phyloP scores from a whole-genome alignment of 768 basidiomycete genomes.

The Lyophyllum decastes region DNA sequence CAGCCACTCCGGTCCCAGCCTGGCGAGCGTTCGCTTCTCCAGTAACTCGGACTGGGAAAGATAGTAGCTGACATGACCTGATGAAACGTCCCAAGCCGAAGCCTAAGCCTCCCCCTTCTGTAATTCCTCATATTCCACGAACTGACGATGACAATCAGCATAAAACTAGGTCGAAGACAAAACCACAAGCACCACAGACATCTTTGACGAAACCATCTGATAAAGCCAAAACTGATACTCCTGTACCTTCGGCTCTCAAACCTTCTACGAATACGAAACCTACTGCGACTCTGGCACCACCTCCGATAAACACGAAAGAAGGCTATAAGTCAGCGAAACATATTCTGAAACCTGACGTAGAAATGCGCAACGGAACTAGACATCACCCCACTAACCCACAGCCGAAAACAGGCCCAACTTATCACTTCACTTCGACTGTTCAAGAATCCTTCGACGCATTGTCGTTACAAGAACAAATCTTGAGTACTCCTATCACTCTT shows the following conservation, averaged over 20 bases:
- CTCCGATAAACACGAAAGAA: too few species aligned
- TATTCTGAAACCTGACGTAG: too few species aligned
- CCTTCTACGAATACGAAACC: too few species aligned
- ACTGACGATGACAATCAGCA: not conserved
- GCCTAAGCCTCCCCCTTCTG: not conserved
- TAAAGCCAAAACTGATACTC: too few species aligned
- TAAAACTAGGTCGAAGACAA: not conserved
- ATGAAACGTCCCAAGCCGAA: not conserved
- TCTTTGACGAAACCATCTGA: not conserved
- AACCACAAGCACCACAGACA: not conserved
- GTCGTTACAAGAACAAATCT: not conserved
- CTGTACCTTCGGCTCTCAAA: too few species aligned
- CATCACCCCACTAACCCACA: not conserved
- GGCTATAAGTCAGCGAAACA: too few species aligned
- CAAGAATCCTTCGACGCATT: conserved; percentile 1
- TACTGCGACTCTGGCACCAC: too few species aligned
- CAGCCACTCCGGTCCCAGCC: not conserved
- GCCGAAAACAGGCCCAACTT: not conserved
- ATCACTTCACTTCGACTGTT: conserved; percentile 7
- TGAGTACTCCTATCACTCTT: conserved; percentile 4
- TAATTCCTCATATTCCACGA: not conserved
- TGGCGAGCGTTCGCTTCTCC: not conserved
- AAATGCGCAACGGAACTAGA: too few species aligned
- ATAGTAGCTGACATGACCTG: not conserved
- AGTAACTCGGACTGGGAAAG: not conserved